Conservation (phyloP, 805 yeast genomes). For the fission yeast (Schizosaccharomyces pombe) region DNA sequence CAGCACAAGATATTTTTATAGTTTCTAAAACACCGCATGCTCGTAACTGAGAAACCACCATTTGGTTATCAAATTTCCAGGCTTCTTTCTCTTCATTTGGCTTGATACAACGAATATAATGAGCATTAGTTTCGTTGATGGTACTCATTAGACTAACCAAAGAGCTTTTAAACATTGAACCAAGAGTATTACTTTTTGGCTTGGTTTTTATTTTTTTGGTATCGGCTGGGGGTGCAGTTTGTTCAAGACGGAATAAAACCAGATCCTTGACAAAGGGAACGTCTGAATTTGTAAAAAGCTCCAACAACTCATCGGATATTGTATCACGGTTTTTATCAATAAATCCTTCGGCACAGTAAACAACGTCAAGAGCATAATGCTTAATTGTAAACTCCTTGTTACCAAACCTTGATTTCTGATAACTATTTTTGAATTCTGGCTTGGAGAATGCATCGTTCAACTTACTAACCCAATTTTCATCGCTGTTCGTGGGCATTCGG, state of each 20-base stretch:
- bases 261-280: constrained; percentile 45
- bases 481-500: constrained; percentile 79
- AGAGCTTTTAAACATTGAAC: constrained; percentile 80
- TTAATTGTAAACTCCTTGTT: constrained; percentile 70
- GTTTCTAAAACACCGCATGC: constrained; percentile 98
- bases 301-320: constrained; percentile 85
- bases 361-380: constrained; percentile 86
- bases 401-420: constrained; percentile 86
- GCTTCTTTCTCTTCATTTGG: constrained; percentile 87
- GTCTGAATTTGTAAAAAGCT: constrained; percentile 46
- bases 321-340: constrained; percentile 94
- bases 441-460: constrained; percentile 58
- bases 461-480: constrained; percentile 76
- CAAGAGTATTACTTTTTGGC: constrained; percentile 67
- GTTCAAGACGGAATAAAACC: constrained; percentile 34
- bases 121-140: constrained; percentile 83
- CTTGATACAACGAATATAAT: constrained; percentile 88
- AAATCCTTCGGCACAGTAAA: constrained; percentile 80
- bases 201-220: constrained; percentile 15
- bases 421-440: constrained; percentile 48
- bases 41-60: constrained; percentile 84
- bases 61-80: constrained; percentile 84
- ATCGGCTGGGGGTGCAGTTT: constrained; percentile 9
- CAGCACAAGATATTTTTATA: constrained; percentile 87
- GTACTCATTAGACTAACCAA: constrained; percentile 82